Evolutionary conservation across 1,139 yeast genomes (phyloP), one percentile per base, ranked within the genome.

Genomic region (Yamadazyma friedrichii): DNA sequence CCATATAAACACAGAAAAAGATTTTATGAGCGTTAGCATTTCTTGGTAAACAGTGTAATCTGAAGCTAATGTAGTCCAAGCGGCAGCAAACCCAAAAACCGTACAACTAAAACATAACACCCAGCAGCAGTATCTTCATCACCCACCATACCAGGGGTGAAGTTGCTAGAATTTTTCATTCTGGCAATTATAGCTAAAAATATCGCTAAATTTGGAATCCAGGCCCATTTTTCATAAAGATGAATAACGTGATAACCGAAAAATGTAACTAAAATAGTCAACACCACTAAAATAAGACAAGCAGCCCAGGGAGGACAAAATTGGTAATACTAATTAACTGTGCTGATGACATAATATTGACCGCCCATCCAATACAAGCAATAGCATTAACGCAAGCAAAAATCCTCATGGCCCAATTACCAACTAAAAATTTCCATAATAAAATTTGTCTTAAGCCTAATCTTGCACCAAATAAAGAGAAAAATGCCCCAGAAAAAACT

Each of bases 341-440:
- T 15, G 95, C 95, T 20, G 93, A 81, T 12, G 88, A 85, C 78
- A 88, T 86, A 48, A 88, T 85, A 64, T 88, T 88, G 36, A 88
- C 93, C 15, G 95, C 86, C 96, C 96, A 88, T 51, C 96, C 96
- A 47, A 88, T 77, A 74, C 95, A 86, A 9, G 95, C 91, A 53
- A 88, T 63, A 55, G 82, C 77, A 59, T 88, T 88, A 55, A 88
- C 74, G 32, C 82, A 61, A 16, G 94, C 82, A 56, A 88, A 84
- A 43, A 88, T 70, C 58, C 95, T 76, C 61, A 84, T 82, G 33
- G 84, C 83, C 33, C 69, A 61, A 60, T 82, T 79, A 51, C 96
- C 96, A 53, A 82, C 73, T 58, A 88, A 73, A 63, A 74, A 88
- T 50, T 89, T 76, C n/a, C 94, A 79, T 48, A 88, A 59, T 36